phyloP scores from a whole-genome alignment of 345 rosid genomes.

The Erucastrum elatum region DNA sequence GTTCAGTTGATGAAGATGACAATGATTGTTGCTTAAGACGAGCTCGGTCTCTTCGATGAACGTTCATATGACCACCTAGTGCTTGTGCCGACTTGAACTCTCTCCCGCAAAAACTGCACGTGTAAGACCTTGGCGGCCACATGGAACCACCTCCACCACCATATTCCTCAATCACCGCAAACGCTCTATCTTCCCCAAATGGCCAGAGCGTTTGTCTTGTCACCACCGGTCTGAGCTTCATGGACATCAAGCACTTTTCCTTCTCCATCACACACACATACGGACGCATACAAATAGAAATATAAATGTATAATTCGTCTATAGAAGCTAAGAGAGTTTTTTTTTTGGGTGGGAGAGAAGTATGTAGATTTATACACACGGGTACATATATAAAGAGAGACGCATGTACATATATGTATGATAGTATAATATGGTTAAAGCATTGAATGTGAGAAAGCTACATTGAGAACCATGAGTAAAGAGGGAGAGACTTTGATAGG shows the following conservation, averaged over 20 bases:
- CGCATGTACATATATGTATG: constrained; percentile 4
- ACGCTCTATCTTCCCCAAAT: constrained; percentile 52
- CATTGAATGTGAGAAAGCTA: constrained; percentile 40
- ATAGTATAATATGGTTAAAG: constrained; percentile 29
- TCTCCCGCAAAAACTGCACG: constrained; percentile 52
- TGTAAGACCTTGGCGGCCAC: constrained; percentile 56
- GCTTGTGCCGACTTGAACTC: constrained; percentile 61
- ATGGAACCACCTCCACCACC: constrained; percentile 40
- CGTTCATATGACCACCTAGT: constrained; percentile 59
- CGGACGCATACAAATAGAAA: neutral
- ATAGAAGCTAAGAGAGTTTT: neutral
- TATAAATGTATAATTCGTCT: neutral
- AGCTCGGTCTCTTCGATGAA: constrained; percentile 55
- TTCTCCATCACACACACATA: constrained; percentile 30
- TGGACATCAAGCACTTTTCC: constrained; percentile 29
- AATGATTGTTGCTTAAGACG: constrained; percentile 35
- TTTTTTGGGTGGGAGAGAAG: neutral
- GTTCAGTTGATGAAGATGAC: constrained; percentile 22
- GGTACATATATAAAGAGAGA: constrained; percentile 29
- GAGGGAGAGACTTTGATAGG: constrained; percentile 34
- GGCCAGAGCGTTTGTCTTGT: constrained; percentile 28
- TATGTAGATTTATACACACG: constrained; percentile 23
- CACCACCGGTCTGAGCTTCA: constrained; percentile 30
- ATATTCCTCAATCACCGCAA: constrained; percentile 58
- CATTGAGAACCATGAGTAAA: constrained; percentile 38